phyloP scores from a whole-genome alignment of 306 rosid species.

The Clitoria ternatea region DNA sequence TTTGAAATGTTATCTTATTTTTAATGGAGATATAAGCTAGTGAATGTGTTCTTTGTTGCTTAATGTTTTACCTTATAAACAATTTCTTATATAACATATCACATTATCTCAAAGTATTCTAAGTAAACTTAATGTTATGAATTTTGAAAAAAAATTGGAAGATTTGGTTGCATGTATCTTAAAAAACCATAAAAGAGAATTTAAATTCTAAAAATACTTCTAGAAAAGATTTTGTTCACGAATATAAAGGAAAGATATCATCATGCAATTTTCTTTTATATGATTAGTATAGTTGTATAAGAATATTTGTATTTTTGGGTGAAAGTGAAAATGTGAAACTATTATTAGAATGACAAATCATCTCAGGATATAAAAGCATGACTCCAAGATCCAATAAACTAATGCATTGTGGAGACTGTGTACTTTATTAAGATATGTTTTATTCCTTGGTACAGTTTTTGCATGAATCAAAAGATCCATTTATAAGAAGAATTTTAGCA shows the following conservation, averaged over 20 bases:
- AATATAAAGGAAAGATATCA: background rate
- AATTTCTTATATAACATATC: background rate
- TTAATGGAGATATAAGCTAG: background rate
- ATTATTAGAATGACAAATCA: background rate
- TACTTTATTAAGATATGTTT: background rate
- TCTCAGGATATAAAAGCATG: background rate
- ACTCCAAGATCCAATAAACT: background rate
- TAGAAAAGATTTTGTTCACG: background rate
- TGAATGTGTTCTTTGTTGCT: background rate
- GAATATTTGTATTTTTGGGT: background rate
- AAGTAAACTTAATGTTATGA: no score
- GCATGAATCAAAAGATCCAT: conserved; percentile 30
- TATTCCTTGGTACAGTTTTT: conserved; percentile 43
- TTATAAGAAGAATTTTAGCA: conserved; percentile 35
- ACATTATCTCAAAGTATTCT: background rate
- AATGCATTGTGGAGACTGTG: background rate
- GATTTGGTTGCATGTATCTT: background rate
- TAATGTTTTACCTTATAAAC: background rate
- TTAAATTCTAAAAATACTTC: background rate
- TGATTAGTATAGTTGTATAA: background rate
- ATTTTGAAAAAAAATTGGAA: no score
- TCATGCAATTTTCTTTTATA: background rate
- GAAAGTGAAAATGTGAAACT: background rate
- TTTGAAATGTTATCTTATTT: background rate
- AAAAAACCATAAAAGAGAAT: background rate